Base-by-base conservation (phyloP, 371 early-diverging fungal genomes). In the Vairimorpha ceranae region DNA sequence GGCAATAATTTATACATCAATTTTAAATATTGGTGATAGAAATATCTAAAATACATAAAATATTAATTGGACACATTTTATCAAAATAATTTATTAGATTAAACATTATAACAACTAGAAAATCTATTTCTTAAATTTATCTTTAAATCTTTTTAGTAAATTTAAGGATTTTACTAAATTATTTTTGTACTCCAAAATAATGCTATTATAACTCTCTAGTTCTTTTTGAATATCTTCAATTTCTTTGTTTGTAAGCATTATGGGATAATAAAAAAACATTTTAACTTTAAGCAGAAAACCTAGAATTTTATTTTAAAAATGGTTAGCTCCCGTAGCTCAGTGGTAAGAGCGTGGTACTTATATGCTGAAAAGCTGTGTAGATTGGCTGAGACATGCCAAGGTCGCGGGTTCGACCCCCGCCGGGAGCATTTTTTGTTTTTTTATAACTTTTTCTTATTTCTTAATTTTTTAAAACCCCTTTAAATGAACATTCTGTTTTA, bases 271-370 rank as follows among this genome's bases (percentile, higher is more conserved):
- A 38, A 38, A 38, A 38, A 38, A 38, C 4, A 38, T 38, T 38
- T 7, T 38, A 38, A 7, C n/a, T n/a, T n/a, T n/a, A n/a, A n/a
- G n/a, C n/a, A n/a, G n/a, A n/a, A n/a, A n/a, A n/a, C n/a, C n/a
- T n/a, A n/a, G n/a, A n/a, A n/a, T n/a, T n/a, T n/a, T n/a, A n/a
- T n/a, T n/a, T n/a, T n/a, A n/a, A n/a, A n/a, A n/a, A n/a, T n/a
- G n/a, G n/a, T n/a, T n/a, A 54, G 69, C 75, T 68, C 70, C 75
- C 56, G 75, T 75, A 60, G 75, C 75, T 68, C 75, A 75, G 70
- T 30, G 75, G 75, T 69, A 30, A 75, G 75, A 68, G 75, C 75
- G 69, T 67, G 69, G 69, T 68, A 69, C 75, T 75, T 68, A 69
- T 75, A 75, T 36, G 69, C 67, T 63, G 70, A 59, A 59, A 74